A percentile compares a stretch with the other conserved stretches of the same genome.
Conservation (phyloP, 176 grass and related monocot genomes). For the Bolboschoenus planiculmis region DNA sequence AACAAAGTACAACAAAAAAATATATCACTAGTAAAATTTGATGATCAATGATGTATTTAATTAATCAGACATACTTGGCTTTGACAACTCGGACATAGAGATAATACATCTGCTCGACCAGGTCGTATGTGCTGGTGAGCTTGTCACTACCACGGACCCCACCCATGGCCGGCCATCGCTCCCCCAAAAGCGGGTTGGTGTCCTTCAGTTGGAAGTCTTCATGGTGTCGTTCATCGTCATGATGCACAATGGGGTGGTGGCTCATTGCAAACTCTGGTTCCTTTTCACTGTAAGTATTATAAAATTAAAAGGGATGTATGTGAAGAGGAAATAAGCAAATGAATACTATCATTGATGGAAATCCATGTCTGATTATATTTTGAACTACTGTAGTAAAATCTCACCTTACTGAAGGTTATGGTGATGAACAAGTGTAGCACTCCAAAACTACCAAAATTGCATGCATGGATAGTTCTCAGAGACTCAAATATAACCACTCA, state of each 20-base stretch:
- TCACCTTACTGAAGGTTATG: constrained; percentile 9
- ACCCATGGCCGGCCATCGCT: constrained; percentile 62
- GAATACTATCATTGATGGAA: not conserved
- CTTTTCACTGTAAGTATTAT: not conserved
- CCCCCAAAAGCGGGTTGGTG: constrained; percentile 73
- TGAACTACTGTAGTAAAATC: no score
- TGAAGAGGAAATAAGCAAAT: not conserved
- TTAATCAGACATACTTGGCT: constrained; percentile 34
- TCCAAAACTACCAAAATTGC: not conserved
- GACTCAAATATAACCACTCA: not conserved
- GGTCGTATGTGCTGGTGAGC: constrained; percentile 86
- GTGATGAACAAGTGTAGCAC: not conserved
- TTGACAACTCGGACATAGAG: constrained; percentile 90
- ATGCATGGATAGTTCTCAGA: not conserved
- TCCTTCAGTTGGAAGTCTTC: constrained; percentile 88
- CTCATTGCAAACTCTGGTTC: constrained; percentile 21
- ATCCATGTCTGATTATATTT: no score
- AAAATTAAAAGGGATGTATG: not conserved
- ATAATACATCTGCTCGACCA: constrained; percentile 96
- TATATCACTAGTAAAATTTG: not conserved
- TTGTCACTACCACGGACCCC: constrained; percentile 65
- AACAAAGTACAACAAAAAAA: not conserved
- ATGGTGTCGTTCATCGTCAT: constrained; percentile 40
- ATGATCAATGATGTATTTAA: constrained; percentile 7
- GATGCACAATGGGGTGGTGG: not conserved